Evolutionary conservation across 768 basidiomycete species (phyloP).

Genomic region (Phlebiopsis flavidoalba): DNA sequence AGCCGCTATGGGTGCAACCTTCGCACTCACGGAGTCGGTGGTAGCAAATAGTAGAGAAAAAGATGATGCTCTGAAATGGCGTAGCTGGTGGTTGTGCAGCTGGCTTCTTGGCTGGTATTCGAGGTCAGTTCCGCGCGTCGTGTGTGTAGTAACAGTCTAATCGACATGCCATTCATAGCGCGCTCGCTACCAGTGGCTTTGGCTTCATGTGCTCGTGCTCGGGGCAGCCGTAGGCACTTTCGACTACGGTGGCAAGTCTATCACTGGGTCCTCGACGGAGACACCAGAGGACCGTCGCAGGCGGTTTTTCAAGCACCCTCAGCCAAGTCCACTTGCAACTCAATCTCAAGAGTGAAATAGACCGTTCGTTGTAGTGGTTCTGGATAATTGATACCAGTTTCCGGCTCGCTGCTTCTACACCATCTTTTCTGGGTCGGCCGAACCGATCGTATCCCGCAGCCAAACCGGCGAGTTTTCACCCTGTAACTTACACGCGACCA

Average conservation of each 20-base stretch:
- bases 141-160: constrained; percentile 8
- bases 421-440: too few species aligned
- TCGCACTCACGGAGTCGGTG: constrained; percentile 74
- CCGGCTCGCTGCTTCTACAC: neutral
- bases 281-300: constrained; percentile 64
- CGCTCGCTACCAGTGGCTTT: constrained; percentile 82
- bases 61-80: constrained; percentile 78
- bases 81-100: constrained; percentile 89
- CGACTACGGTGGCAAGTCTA: constrained; percentile 65
- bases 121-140: constrained; percentile 45
- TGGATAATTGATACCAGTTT: neutral
- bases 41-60: constrained; percentile 78
- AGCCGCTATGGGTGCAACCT: constrained; percentile 90
- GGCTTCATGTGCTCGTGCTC: constrained; percentile 70
- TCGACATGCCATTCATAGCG: constrained; percentile 36
- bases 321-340: constrained; percentile 37
- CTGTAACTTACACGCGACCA: too few species aligned
- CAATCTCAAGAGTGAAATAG: neutral
- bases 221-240: constrained; percentile 79
- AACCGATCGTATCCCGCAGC: too few species aligned
- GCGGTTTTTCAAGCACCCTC: constrained; percentile 78
- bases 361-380: constrained; percentile 2
- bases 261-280: constrained; percentile 40
- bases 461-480: too few species aligned
- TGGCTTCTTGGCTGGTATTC: constrained; percentile 84